A percentile compares a stretch with the other conserved stretches of the same genome.
Evolutionary conservation across 2,329 filamentous ascomycete genomes (phyloP).

Genomic region (Pyricularia sp.): DNA sequence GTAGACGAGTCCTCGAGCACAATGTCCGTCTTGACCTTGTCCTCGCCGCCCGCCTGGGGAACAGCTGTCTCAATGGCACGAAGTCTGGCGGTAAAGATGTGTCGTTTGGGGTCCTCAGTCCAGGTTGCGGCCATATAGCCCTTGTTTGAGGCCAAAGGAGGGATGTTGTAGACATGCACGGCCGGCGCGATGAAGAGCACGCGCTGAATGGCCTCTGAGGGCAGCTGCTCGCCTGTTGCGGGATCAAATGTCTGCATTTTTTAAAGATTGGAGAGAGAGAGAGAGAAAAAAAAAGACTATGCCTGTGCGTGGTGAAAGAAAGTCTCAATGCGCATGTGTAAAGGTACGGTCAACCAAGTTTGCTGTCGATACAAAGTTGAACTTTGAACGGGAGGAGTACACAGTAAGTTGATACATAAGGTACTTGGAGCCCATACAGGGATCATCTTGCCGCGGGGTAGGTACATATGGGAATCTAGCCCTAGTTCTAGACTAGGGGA

Average conservation of each 20-base stretch:
- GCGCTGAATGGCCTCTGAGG: slow-evolving; percentile 72
- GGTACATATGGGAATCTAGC: background rate
- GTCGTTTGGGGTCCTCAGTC: slow-evolving; percentile 61
- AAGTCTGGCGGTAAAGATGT: slow-evolving; percentile 79
- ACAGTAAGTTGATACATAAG: background rate
- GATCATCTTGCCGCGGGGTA: background rate
- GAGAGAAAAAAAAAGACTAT: background rate
- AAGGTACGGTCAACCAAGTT: background rate
- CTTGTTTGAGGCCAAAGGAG: slow-evolving; percentile 66
- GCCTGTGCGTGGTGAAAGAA: background rate
- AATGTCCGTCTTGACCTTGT: slow-evolving; percentile 61
- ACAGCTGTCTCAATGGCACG: slow-evolving; percentile 69
- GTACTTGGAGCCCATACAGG: background rate
- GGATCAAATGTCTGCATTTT: slow-evolving; percentile 57
- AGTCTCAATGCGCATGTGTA: background rate
- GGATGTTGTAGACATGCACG: slow-evolving; percentile 83
- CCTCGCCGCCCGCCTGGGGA: slow-evolving; percentile 26
- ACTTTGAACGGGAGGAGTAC: background rate
- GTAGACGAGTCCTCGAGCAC: slow-evolving; percentile 67
- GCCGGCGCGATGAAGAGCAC: slow-evolving; percentile 66
- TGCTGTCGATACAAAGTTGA: background rate
- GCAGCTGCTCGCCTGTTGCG: slow-evolving; percentile 57
- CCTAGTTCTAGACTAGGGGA: too few relatives aligned
- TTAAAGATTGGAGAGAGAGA: background rate
- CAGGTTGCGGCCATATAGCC: slow-evolving; percentile 71